phyloP scores from a whole-genome alignment of 2,329 filamentous ascomycete species.

The Zasmidium citrigriseum region DNA sequence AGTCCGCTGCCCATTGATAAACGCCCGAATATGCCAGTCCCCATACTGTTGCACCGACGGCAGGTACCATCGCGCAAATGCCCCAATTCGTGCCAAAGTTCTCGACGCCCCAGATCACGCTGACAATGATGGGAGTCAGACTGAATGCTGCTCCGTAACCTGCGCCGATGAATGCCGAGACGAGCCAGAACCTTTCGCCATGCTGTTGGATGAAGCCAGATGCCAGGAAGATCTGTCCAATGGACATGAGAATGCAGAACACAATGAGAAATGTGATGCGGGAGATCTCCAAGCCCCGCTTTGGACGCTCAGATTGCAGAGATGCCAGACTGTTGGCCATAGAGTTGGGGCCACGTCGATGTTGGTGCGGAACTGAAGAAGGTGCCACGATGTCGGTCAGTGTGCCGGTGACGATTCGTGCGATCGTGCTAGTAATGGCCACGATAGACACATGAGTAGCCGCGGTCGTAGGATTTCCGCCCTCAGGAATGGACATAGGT shows the following conservation, averaged over 20 bases:
- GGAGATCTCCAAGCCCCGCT: constrained; percentile 62
- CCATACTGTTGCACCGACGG: constrained; percentile 85
- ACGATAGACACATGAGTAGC: constrained; percentile 93
- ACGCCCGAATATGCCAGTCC: constrained; percentile 82
- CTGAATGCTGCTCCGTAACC: constrained; percentile 93
- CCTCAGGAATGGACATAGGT: constrained; percentile 55
- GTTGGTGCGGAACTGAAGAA: constrained; percentile 52
- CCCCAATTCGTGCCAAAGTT: constrained; percentile 99
- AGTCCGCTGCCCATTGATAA: constrained; percentile 67
- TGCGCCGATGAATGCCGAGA: constrained; percentile 80
- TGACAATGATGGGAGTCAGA: constrained; percentile 86
- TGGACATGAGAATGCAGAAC: constrained; percentile 69
- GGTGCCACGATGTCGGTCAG: constrained; percentile 85
- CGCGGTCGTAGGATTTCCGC: constrained; percentile 60
- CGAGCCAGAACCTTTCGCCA: constrained; percentile 78
- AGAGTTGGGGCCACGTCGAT: constrained; percentile 52
- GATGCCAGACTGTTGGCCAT: constrained; percentile 44
- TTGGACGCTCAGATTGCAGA: constrained; percentile 25
- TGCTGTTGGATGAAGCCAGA: constrained; percentile 74
- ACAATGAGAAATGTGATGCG: constrained; percentile 77
- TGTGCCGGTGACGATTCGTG: constrained; percentile 84
- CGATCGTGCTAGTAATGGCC: constrained; percentile 84
- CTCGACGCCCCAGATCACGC: constrained; percentile 95
- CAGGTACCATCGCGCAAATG: constrained; percentile 88
- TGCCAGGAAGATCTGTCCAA: constrained; percentile 77